Evolutionary conservation across 495 filamentous ascomycete genomes (phyloP).

Genomic region (Penicillium tannophilum): DNA sequence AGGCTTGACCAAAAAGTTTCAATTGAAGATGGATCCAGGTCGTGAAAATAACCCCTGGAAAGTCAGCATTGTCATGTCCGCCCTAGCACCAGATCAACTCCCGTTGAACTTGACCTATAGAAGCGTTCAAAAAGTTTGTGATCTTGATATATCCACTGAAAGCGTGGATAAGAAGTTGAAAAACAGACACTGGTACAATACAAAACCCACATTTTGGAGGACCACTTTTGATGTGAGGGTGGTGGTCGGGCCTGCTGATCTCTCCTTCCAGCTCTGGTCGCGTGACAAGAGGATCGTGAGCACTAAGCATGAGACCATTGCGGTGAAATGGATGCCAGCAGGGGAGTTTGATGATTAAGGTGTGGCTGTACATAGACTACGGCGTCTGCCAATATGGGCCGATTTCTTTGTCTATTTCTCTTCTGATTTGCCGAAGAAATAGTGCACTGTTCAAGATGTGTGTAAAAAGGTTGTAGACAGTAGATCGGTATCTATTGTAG

Average conservation of each 20-base stretch:
- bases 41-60: constrained; percentile 44
- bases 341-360: constrained; percentile 5
- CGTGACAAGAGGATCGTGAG: constrained; percentile 45
- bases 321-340: constrained; percentile 48
- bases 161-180: constrained; percentile 49
- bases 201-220: constrained; percentile 48
- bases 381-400: no score
- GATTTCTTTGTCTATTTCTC: no score
- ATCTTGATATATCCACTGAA: constrained; percentile 28
- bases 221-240: constrained; percentile 53
- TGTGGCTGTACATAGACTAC: no score
- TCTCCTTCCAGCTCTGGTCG: constrained; percentile 58
- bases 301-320: constrained; percentile 51
- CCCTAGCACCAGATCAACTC: constrained; percentile 38
- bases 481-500: no score
- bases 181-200: constrained; percentile 45
- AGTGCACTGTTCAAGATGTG: no score
- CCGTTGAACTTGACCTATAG: constrained; percentile 44
- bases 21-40: constrained; percentile 45
- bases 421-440: no score
- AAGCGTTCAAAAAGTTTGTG: constrained; percentile 29
- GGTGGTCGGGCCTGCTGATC: constrained; percentile 55
- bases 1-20: constrained; percentile 45
- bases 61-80: constrained; percentile 52
- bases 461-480: no score